phyloP scores from a whole-genome alignment of 331 rosid species.

The Pyracantha coccinea region DNA sequence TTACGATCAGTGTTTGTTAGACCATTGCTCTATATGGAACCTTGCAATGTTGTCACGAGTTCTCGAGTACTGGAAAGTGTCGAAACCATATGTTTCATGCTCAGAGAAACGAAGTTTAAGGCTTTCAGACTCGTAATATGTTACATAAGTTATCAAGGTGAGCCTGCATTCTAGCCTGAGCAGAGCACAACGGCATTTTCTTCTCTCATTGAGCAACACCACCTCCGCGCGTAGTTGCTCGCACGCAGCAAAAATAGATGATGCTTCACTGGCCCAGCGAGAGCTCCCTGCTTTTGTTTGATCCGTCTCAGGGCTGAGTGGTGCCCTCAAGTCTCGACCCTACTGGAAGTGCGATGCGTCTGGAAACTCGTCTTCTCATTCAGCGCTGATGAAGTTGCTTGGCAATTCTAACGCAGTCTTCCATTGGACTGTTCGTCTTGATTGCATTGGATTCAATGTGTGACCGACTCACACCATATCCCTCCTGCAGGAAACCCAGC shows the following conservation, averaged over 20 bases:
- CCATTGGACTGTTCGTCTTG: constrained; percentile 86
- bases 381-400: constrained; percentile 33
- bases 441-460: constrained; percentile 75
- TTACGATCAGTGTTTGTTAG: background rate
- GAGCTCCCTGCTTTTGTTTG: too few species aligned
- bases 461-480: constrained; percentile 79
- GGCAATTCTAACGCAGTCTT: constrained; percentile 68
- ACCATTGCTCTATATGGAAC: background rate
- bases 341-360: too few species aligned
- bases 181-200: background rate
- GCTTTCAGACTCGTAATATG: background rate
- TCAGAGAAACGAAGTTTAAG: too few species aligned
- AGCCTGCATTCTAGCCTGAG: too few species aligned
- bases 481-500: too few species aligned
- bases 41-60: too few species aligned
- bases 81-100: too few species aligned
- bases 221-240: background rate
- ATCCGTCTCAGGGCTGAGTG: too few species aligned
- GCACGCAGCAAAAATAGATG: background rate
- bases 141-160: background rate
- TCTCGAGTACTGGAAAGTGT: too few species aligned
- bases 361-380: background rate
- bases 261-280: background rate
- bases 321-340: too few species aligned
- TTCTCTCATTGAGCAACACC: background rate